Evolutionary conservation across 257 asterid genomes (phyloP), one percentile per base, ranked within the genome.

Genomic region (Solanum bukasovii): DNA sequence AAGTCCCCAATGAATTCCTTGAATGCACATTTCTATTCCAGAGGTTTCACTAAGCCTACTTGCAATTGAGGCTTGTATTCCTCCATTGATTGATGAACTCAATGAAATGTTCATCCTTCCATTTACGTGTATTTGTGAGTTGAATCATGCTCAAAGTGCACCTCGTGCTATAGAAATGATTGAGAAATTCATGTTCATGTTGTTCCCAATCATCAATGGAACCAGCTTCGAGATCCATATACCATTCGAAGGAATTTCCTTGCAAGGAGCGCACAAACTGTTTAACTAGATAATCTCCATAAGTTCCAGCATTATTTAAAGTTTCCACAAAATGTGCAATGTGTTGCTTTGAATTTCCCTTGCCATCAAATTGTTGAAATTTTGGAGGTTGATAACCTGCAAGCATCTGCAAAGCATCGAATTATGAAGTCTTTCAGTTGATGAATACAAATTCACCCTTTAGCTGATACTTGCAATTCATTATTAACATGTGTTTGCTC

Each of bases 141-240:
- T 59, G 5, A 20, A 7, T 59, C 1, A 7, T 59, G 67, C 5
- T 20, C 25, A 59, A 1, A 59, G 1, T 59, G 12, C 5, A 0
- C 0, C 5, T 59, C 12, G 5, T 59, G 5, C 5, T 59, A 59
- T 20, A 20, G 0, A 59, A 59, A 20, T 0, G 0, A 59, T 56
- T 56, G 65, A 56, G n/a, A 18, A 56, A 56, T 56, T 56, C 4
- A 7, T 56, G 4, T 18, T 56, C 10, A 56, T 2, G n/a, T 56
- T 56, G 1, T 59, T 59, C 67, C 5, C 12, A 59, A 59, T 1
- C 5, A 59, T 20, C 25, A 21, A 59, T 59, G 5, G 5, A 59
- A 59, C 67, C 12, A 7, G 0, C 11, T 5, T 59, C 67, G 2
- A 59, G 5, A 21, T 59, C 2, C 0, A 0, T 59, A 20, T 7